Evolutionary conservation across 2,329 filamentous ascomycete species (phyloP), one percentile per base, ranked within the genome.

Genomic region (Hymenoscyphus salicellus): DNA sequence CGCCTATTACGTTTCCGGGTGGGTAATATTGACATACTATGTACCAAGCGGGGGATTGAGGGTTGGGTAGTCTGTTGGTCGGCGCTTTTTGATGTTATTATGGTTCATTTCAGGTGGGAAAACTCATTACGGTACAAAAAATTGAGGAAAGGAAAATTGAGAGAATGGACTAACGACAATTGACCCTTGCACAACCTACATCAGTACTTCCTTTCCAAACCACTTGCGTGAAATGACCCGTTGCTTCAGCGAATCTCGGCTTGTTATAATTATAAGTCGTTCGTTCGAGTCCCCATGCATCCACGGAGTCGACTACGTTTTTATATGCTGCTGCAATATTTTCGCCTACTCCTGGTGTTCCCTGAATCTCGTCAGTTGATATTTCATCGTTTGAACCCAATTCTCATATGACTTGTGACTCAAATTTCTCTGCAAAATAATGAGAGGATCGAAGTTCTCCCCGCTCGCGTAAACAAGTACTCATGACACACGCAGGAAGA

Each of bases 161-260:
- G n/a, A 20, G 23, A 30, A 26, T 20, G 1, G 26, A 55, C 52
- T 55, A 11, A 55, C 52, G 52, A 55, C 52, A 55, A 16, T 55
- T 16, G 26, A 55, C 11, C 32, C 55, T 64, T 5, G 58, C 58
- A 61, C 63, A 64, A 28, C 63, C 58, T n/a, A 64, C 49, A 5
- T 64, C 23, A 36, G 26, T 33, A 16, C 46, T 64, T 5, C 1
- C 36, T 20, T 58, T 64, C 58, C 63, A 64, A 8, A 64, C 58
- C 17, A 64, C 11, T 32, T 64, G 58, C 5, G 63, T 64, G 14
- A 64, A 64, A 36, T 64, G 58, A 7, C 63, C 58, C 11, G 63
- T 64, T 3, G 20, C 36, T 6, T 43, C 33, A 3, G 8, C 17
- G 38, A 64, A 64, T 3, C 52, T 52, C 7, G 63, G 63, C 7